Conservation (phyloP, 371 early-diverging fungal species). For the Blakeslea trispora region DNA sequence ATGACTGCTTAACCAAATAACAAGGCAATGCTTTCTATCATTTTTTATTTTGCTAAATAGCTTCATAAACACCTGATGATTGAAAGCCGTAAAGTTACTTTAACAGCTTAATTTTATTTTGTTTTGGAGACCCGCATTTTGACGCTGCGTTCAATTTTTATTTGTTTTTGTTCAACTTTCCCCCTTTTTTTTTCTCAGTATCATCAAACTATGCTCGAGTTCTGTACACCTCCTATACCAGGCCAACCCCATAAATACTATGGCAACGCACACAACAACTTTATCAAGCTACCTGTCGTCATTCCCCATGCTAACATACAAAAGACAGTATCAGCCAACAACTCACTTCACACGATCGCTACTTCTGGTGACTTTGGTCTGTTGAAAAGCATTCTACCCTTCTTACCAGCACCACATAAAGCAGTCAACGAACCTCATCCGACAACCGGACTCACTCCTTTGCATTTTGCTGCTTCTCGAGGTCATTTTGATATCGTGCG, state of each 20-base stretch:
- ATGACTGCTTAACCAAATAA: too few relatives aligned
- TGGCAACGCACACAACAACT: constrained; percentile 60
- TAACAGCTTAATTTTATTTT: too few relatives aligned
- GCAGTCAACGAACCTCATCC: constrained; percentile 53
- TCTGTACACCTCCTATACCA: constrained; percentile 67
- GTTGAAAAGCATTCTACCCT: constrained; percentile 33
- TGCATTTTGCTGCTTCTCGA: constrained; percentile 74
- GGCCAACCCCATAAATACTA: constrained; percentile 68
- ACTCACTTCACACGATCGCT: constrained; percentile 38
- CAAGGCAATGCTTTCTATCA: too few relatives aligned
- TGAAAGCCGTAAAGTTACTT: too few relatives aligned
- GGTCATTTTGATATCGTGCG: constrained; percentile 71
- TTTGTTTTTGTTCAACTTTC: neutral
- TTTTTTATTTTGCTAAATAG: too few relatives aligned
- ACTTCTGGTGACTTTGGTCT: constrained; percentile 41
- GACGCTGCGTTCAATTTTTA: neutral
- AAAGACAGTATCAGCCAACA: constrained; percentile 15
- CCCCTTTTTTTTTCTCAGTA: constrained; percentile 4
- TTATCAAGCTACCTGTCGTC: constrained; percentile 51
- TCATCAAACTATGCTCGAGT: constrained; percentile 35
- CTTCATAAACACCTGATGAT: too few relatives aligned
- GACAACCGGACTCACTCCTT: constrained; percentile 65
- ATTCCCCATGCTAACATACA: constrained; percentile 19
- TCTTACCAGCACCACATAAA: constrained; percentile 39
- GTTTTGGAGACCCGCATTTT: too few relatives aligned